A percentile compares a stretch with the other conserved stretches of the same genome.
Conservation (phyloP, 495 filamentous ascomycete species). For the Ascobolus immersus region DNA sequence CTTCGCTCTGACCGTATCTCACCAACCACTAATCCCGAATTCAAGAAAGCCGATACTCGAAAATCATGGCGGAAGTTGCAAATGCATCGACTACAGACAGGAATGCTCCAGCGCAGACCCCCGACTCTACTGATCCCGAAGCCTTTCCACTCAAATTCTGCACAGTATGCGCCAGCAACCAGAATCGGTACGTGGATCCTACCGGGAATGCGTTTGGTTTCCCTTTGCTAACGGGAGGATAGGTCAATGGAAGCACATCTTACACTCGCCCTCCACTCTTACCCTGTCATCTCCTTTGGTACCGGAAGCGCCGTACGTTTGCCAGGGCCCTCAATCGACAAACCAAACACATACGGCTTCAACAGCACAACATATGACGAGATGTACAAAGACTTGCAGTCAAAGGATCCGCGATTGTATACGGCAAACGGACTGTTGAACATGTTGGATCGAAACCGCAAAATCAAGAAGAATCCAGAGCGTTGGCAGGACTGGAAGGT, state of each 20-base stretch:
- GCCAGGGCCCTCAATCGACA: conserved; percentile 66
- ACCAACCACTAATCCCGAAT: too few species aligned
- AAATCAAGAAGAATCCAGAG: conserved; percentile 84
- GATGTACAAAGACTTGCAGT: conserved; percentile 69
- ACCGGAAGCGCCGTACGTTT: conserved; percentile 87
- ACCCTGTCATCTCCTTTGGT: conserved; percentile 91
- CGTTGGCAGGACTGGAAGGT: conserved; percentile 96
- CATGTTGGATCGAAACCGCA: conserved; percentile 81
- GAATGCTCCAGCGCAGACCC: too few species aligned
- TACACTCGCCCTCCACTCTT: conserved; percentile 56
- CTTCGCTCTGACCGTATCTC: too few species aligned
- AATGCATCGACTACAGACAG: too few species aligned
- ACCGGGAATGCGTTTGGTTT: conserved; percentile 4
- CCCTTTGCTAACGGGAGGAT: too few species aligned
- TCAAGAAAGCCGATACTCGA: too few species aligned
- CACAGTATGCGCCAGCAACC: conserved; percentile 93
- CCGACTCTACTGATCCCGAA: conserved; percentile 18
- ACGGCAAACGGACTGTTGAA: conserved; percentile 73
- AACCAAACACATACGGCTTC: conserved; percentile 94
- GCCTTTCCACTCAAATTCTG: conserved; percentile 80
- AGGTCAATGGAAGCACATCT: conserved; percentile 96
- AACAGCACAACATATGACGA: conserved; percentile 76
- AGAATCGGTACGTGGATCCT: conserved; percentile 43
- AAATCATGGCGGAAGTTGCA: too few species aligned
- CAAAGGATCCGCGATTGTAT: conserved; percentile 74